Base-by-base conservation (phyloP, 345 rosid genomes). In the Clarkia xantiana region DNA sequence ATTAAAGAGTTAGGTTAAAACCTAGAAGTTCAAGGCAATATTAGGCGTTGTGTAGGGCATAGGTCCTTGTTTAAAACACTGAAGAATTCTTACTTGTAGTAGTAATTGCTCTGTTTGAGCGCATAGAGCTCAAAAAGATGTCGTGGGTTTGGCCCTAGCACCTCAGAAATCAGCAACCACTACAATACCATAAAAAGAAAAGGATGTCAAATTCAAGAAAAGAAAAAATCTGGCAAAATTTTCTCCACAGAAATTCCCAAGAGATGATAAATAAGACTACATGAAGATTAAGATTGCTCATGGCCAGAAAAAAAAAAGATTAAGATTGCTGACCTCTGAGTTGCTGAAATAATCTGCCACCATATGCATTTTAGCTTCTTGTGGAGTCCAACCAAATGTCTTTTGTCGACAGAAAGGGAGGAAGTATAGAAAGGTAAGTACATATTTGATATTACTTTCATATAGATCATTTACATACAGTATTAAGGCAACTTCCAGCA, bases 61-160 rank as follows among this genome's bases (percentile, higher is more conserved):
- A 29, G 36, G 36, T 29, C 7, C 36, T 29, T 29, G 36, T 12
- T 43, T 20, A 29, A 6, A 52, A 43, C 42, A n/a, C 10, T 12
- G 18, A 11, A 34, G 40, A 53, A 8, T 42, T 47, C 73, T 67
- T 79, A 83, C 97, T 70, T 77, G 56, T 76, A 75, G 71, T 79
- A 78, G 66, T 76, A 65, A 68, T 70, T 87, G 67, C 78, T 77
- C 69, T 80, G 97, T 51, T 93, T 84, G 66, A 93, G 94, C 2
- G 84, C 82, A 62, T 87, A 82, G 62, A 93, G 84, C 77, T 87
- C 96, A n/a, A 87, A 84, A 19, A 93, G 77, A 77, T 84, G 97
- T 42, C 94, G 84, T 25, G 94, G 78, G 53, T 76, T 87, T 55
- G 99, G 58, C 29, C 97, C 95, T 18, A 87, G 84, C 60, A 93